phyloP scores from a whole-genome alignment of 2,329 filamentous ascomycete genomes.

The Didymella sp. region DNA sequence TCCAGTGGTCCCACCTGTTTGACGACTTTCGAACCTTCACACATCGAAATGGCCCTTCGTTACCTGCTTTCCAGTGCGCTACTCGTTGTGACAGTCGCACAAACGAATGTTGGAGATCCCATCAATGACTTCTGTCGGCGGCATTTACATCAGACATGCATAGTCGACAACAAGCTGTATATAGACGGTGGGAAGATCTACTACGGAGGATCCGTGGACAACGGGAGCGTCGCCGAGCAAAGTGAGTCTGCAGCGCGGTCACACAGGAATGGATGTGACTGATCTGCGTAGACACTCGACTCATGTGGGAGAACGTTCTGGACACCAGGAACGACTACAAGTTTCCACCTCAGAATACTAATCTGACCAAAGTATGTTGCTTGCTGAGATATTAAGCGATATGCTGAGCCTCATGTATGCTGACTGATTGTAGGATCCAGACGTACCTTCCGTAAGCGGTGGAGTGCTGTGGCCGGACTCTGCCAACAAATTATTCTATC shows the following conservation, averaged over 20 bases:
- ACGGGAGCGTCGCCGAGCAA: slow-evolving; percentile 59
- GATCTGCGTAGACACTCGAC: slow-evolving; percentile 53
- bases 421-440: slow-evolving; percentile 51
- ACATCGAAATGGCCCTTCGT: neutral
- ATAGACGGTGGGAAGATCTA: slow-evolving; percentile 65
- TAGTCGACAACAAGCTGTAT: slow-evolving; percentile 64
- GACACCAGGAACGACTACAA: slow-evolving; percentile 24
- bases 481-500: slow-evolving; percentile 67
- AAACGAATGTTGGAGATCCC: slow-evolving; percentile 20
- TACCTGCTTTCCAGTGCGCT: neutral
- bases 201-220: slow-evolving; percentile 51
- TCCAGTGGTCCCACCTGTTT: neutral
- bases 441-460: slow-evolving; percentile 57
- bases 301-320: slow-evolving; percentile 63
- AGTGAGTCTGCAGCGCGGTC: slow-evolving; percentile 52
- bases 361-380: slow-evolving; percentile 20
- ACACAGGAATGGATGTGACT: neutral
- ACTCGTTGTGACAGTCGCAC: slow-evolving; percentile 49
- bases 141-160: slow-evolving; percentile 62
- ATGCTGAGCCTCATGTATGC: neutral
- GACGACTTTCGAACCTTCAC: neutral
- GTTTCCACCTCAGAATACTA: slow-evolving; percentile 23
- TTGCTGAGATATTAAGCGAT: neutral
- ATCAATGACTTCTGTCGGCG: slow-evolving; percentile 29
- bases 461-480: slow-evolving; percentile 63